A percentile compares a stretch with the other conserved stretches of the same genome.
These are phyloP conservation scores for Ophiostoma perfectum DNA, from an alignment of 2,329 filamentous ascomycete genomes.

Conservation along the genomic window DNA sequence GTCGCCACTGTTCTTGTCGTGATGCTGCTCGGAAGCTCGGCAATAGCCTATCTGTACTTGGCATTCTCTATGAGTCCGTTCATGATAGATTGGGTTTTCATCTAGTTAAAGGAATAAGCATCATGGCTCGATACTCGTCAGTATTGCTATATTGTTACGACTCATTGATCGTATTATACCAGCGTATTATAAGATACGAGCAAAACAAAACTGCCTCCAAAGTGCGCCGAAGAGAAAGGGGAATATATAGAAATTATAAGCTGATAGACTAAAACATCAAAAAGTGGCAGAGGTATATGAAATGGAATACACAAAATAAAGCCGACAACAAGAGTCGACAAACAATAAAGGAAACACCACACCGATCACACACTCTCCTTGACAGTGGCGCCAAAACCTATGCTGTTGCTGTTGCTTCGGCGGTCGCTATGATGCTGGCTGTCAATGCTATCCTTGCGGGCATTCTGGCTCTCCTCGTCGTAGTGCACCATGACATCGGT, in stretches of 20 bases:
- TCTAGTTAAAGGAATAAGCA: too few relatives aligned
- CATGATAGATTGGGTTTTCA: too few relatives aligned
- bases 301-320: background rate
- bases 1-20: too few relatives aligned
- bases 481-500: constrained; percentile 31
- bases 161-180: too few relatives aligned
- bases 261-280: background rate
- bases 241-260: background rate
- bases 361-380: constrained; percentile 17
- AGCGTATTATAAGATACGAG: too few relatives aligned
- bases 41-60: too few relatives aligned
- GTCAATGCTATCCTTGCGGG: constrained; percentile 18
- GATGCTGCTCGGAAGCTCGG: too few relatives aligned
- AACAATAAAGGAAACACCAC: background rate
- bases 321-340: background rate
- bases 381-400: constrained; percentile 18
- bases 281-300: background rate
- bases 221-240: too few relatives aligned
- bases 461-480: constrained; percentile 20
- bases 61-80: too few relatives aligned
- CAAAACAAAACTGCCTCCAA: too few relatives aligned
- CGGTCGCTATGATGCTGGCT: constrained; percentile 20
- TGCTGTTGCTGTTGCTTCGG: constrained; percentile 19
- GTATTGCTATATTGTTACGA: too few relatives aligned
- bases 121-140: too few relatives aligned